A percentile compares a stretch with the other conserved stretches of the same genome.
phyloP scores from a whole-genome alignment of 176 grass and related monocot genomes.

The Otatea glauca region DNA sequence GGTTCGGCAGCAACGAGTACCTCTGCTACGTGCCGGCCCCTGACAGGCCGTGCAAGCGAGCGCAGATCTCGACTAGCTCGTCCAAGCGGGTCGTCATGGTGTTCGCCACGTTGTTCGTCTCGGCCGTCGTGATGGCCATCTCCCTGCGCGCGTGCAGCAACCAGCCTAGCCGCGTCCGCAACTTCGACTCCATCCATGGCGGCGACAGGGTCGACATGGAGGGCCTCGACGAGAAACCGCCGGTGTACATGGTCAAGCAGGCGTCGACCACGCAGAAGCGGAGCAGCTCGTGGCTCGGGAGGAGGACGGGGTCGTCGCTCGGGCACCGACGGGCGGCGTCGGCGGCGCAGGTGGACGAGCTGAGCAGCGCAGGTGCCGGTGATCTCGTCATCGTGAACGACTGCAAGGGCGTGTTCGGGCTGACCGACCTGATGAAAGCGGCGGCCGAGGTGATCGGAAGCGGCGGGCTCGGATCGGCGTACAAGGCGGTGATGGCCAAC shows the following conservation, averaged over 20 bases:
- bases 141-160: slow-evolving; percentile 21
- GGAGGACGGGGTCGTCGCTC: slow-evolving; percentile 16
- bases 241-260: slow-evolving; percentile 48
- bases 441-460: slow-evolving; percentile 74
- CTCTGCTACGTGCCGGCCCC: slow-evolving; percentile 52
- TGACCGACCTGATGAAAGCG: slow-evolving; percentile 91
- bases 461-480: slow-evolving; percentile 71
- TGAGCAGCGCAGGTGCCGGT: slow-evolving; percentile 3
- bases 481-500: slow-evolving; percentile 83
- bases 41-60: slow-evolving; percentile 47
- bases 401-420: slow-evolving; percentile 67
- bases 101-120: slow-evolving; percentile 25
- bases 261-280: slow-evolving; percentile 25
- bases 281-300: slow-evolving; percentile 53
- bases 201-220: slow-evolving; percentile 23
- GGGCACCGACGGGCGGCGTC: slow-evolving; percentile 20
- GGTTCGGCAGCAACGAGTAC: slow-evolving; percentile 63
- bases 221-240: slow-evolving; percentile 47
- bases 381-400: slow-evolving; percentile 84
- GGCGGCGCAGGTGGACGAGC: slow-evolving; percentile 14
- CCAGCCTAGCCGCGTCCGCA: neutral
- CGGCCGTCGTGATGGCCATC: slow-evolving; percentile 10
- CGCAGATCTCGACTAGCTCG: neutral
- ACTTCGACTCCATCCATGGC: slow-evolving; percentile 8
- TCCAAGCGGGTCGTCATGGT: neutral